Base-by-base conservation (phyloP, 1,284 basidiomycete genomes). In the Cryptococcus jaspeensis region DNA sequence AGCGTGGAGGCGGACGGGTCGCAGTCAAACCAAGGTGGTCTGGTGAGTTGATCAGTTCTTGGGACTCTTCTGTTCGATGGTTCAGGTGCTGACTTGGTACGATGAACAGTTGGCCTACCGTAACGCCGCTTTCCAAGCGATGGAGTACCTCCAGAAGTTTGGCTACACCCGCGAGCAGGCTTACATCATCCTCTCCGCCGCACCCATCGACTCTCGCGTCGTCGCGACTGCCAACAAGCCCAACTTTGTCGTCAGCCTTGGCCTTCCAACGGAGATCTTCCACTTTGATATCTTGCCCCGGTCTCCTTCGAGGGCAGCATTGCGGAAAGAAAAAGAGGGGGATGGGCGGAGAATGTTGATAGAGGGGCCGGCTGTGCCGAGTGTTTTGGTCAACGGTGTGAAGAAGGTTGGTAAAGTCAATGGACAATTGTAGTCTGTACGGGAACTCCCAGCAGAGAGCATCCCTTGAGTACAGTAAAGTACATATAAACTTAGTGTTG, bases 61-160 rank as follows among this genome's bases (percentile, higher is more conserved):
- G 16, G n/a, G 22, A 18, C 13, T 16, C 42, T 4, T 12, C 28
- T 6, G 13, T 44, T 16, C 13, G 3, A 2, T 36, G 43, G 23
- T 15, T 6, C 15, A 45, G 25, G 11, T 15, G 18, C 35, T 39
- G 43, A 36, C 44, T 13, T n/a, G 18, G 8, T 11, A 1, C 42
- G 7, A 22, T n/a, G 18, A 6, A 22, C 43, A 58, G 56, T 5
- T 58, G 13, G 52, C 60, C 36, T 89, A 87, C 72, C 88, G 89
- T 70, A 87, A 88, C 69, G 89, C 89, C 6, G 86, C 87, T 0
- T 76, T 88, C 52, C 88, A 88, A 62, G 83, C 85, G 6, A 90
- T 91, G 60, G 81, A 83, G 2, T 90, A 90, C 71, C 78, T 90
- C 41, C 80, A 58, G 45, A 67, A 71, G 51, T 62, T 76, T 40